Base-by-base conservation (phyloP, 108 stramenopile genomes). In the Fragilariopsis cylindrus region DNA sequence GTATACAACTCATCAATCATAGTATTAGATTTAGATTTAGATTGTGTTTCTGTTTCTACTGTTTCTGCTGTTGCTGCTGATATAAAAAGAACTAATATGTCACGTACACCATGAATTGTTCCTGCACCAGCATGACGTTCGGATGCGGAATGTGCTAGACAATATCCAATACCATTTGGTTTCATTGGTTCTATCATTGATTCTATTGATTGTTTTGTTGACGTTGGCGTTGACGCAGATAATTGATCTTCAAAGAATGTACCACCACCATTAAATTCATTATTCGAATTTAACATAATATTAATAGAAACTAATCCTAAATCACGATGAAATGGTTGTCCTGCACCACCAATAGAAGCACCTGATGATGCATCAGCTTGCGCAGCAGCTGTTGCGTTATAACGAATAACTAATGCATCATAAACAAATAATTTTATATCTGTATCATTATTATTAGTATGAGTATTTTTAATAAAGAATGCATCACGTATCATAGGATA, bases 301-400 rank as follows among this genome's bases (percentile, higher is more conserved):
- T 91, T 91, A 60, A 88, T 85, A 13, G 83, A 82, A 3, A 88
- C 81, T 16, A 87, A 73, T 64, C 90, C 87, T 74, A 88, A 66
- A 76, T 91, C 90, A 7, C 90, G 77, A 78, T 91, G 90, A 8
- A 91, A 70, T 16, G 90, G 90, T 60, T 91, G 90, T 5, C 87
- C 87, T 4, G 89, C 89, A 58, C 86, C 72, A 21, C 42, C 60
- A 16, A 60, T 21, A 45, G 43, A 18, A 18, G 3, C 16, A 7
- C 19, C 43, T 53, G 21, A 42, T 52, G 3, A 15, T 43, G 2
- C 50, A 48, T 57, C 43, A 16, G 57, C 19, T 56, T 52, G 44
- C 3, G 65, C 73, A 43, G 89, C 85, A 56, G 81, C 77, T 4
- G 84, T 85, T 30, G 86, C 84, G 81, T 91, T 87, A 65, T 91